Base-by-base conservation (phyloP, 768 basidiomycete species). In the Leccinum broughii region DNA sequence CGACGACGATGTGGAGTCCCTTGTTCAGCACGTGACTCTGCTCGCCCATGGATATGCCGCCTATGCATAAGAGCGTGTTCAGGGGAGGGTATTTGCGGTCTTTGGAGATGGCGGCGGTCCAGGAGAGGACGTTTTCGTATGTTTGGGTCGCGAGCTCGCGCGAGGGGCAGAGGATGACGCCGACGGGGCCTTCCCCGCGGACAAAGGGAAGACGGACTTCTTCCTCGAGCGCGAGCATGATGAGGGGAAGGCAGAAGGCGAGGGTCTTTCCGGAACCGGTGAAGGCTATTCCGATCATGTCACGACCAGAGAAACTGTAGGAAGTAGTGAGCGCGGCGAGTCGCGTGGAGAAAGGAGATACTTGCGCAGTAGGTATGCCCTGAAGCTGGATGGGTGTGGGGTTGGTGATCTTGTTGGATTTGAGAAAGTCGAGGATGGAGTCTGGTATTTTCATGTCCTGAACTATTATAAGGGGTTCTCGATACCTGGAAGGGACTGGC, bases 391-490 rank as follows among this genome's bases (percentile, higher is more conserved):
- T 99, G 2, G 97, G 97, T 3, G 97, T 95, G 0, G 97, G 97
- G 39, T 78, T 80, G 3, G 80, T 80, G 69, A 99, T 99, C 51
- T 91, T 88, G 59, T 95, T 94, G 34, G 85, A 81, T 73, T 87
- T 89, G 52, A 99, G 81, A 73, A 89, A 89, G 59, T 91, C 84
- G 9, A 98, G 77, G 49, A 98, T 85, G 3, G 88, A 82, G 44
- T 83, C 83, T 7, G 96, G 97, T n/a, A 99, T 88, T 80, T 98
- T 98, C 97, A 99, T 99, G 71, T 98, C 96, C 91, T 95, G 60
- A 37, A 54, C 52, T 41, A 61, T 58, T 51, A 65, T 60, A 41
- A 63, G 51, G n/a, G 56, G 65, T 59, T 34, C 64, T 62, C 24
- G 11, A 46, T 46, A 5, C 20, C 10, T 17, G 51, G 34, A 32